Percentiles rank a stretch among this genome's conserved stretches.
These are phyloP conservation scores for Penicillium daleae DNA, from an alignment of 495 filamentous ascomycete genomes.

Conservation along the genomic window DNA sequence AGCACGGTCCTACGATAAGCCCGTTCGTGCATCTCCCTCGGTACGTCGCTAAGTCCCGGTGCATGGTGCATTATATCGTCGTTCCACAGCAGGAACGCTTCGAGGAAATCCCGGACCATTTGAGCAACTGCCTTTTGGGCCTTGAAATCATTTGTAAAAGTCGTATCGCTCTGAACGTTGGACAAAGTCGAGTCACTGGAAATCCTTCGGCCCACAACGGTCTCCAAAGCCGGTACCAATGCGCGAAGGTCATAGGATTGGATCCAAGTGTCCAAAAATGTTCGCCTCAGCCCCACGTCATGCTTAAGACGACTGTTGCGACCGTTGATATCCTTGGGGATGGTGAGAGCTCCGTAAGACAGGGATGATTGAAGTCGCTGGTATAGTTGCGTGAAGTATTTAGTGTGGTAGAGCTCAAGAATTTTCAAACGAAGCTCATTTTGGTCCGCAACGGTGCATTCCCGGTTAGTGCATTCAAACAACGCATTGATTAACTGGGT, in stretches of 20 bases:
- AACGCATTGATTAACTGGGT: constrained; percentile 63
- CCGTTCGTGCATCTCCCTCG: constrained; percentile 45
- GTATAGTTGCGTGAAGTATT: constrained; percentile 55
- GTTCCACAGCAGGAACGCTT: constrained; percentile 62
- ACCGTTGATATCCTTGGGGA: constrained; percentile 55
- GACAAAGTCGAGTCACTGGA: constrained; percentile 17
- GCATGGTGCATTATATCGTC: constrained; percentile 48
- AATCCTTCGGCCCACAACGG: constrained; percentile 62
- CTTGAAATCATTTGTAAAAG: background rate
- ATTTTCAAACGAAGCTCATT: constrained; percentile 47
- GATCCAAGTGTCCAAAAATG: constrained; percentile 61
- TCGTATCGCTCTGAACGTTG: background rate
- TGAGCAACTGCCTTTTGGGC: constrained; percentile 40
- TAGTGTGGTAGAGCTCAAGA: constrained; percentile 59
- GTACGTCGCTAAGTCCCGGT: constrained; percentile 26
- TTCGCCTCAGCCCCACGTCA: constrained; percentile 61
- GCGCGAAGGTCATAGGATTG: constrained; percentile 57
- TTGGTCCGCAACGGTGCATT: constrained; percentile 25
- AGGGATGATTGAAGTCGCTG: constrained; percentile 65
- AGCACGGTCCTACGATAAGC: constrained; percentile 60
- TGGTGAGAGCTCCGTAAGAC: constrained; percentile 61
- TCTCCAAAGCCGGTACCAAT: constrained; percentile 59
- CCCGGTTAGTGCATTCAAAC: constrained; percentile 42
- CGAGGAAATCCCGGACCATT: constrained; percentile 56
- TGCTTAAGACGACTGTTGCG: constrained; percentile 53